Evolutionary conservation across 768 basidiomycete species (phyloP), one percentile per base, ranked within the genome.

Genomic region (Mycena latifolia): DNA sequence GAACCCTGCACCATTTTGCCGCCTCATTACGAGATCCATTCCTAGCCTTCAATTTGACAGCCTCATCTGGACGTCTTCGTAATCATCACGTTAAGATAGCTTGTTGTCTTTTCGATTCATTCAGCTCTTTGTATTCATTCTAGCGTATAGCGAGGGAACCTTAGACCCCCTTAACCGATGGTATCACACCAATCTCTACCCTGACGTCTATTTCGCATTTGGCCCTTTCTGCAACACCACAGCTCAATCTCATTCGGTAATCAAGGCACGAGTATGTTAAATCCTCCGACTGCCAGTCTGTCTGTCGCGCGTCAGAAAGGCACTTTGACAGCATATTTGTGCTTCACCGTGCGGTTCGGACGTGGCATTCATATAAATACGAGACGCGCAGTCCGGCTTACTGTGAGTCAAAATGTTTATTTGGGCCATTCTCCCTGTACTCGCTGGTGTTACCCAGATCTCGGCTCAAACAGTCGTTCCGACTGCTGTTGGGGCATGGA

Each of bases 401-500:
- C n/a, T 17, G 24, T 9, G 37, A 60, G 48, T 24, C 47, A 43
- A 60, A 51, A 60, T 60, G 58, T 60, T 51, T 12, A 51, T 50
- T 51, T 51, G 48, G 47, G 48, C 58, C 29, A 37, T 60, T n/a
- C n/a, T n/a, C n/a, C 48, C 51, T 27, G 37, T 60, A 51, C 14
- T 60, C 48, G 31, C 58, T 60, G 37, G 35, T 18, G 14, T 37
- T 51, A 28, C 58, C 18, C 48, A 51, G 58, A 43, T 60, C 37
- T 51, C 17, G 25, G 58, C 48, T 22, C 58, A 60, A 60, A 41
- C 39, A 51, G 58, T 60, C 37, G 10, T 20, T 41, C 58, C 58
- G 43, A 60, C 18, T 14, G 14, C 27, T 29, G 58, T 60, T 51
- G 58, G 58, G 27, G 1, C 48, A 51, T 60, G 58, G 58, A 60